Evolutionary conservation across 176 grass and related monocot genomes (phyloP), one percentile per base, ranked within the genome.

Genomic region (Calamus simplicifolius): DNA sequence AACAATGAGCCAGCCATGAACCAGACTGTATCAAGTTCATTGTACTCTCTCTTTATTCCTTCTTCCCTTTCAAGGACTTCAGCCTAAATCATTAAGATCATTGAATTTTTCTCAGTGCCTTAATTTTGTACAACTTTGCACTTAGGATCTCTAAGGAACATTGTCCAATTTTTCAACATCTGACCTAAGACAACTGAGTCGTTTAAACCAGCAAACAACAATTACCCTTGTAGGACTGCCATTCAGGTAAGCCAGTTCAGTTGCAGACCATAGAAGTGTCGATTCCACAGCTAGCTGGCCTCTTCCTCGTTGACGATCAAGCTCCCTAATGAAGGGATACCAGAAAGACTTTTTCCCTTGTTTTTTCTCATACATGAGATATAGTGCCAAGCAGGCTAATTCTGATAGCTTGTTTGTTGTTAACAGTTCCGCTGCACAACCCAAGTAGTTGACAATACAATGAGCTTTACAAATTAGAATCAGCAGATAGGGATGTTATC

Each of bases 331-430:
- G 59, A 88, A 98, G 26, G 87, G 84, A 55, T 92, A 85, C 93
- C 87, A 98, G 77, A 89, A 80, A 13, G 93, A 98, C 69, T 85
- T 78, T 28, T 88, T 89, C 25, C 87, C 93, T 75, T 85, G 93
- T 66, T 98, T 98, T 75, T 98, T 98, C 84, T 98, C 93, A 78
- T 98, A 98, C 93, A 98, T 98, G 53, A 98, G 87, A 79, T 98
- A 98, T 25, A 98, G 75, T 49, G 93, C 93, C 78, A 98, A 82
- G 71, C 93, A 98, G 67, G 93, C 93, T 63, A 98, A 51, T 75
- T 98, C 93, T 71, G 93, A 98, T 14, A 98, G 83, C 69, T 98
- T 98, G 66, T 92, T 98, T 60, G 88, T 98, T 14, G 93, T 98
- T 49, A 98, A 77, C 19, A 98, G 78, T 69, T 98, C 93, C 66